Percentiles rank a stretch among this genome's conserved stretches.
Conservation (phyloP, 305 asterid genomes). For the Solanum aculeatissimum region DNA sequence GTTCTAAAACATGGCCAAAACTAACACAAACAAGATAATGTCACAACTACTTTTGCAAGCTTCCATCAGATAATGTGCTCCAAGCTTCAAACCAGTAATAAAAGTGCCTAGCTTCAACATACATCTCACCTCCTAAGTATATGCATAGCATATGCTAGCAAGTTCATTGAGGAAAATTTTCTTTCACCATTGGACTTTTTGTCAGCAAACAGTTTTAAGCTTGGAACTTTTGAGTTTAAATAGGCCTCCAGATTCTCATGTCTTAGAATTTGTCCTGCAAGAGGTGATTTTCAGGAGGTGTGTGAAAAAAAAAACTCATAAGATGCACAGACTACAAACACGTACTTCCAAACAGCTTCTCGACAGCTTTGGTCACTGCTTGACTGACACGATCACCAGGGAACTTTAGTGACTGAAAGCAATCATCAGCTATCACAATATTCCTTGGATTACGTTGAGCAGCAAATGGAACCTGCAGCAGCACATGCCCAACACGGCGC, state of each 20-base stretch:
- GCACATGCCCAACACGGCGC: constrained; percentile 89
- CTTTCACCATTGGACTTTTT: constrained; percentile 50
- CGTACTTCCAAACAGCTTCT: constrained; percentile 89
- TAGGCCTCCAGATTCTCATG: constrained; percentile 73
- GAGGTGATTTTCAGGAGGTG: constrained; percentile 5
- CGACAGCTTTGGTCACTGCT: constrained; percentile 61
- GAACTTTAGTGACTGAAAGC: constrained; percentile 45
- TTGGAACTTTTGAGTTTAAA: constrained; percentile 68
- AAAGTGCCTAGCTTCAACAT: background rate
- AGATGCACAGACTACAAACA: constrained; percentile 1
- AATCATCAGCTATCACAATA: constrained; percentile 75
- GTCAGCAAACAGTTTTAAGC: constrained; percentile 40
- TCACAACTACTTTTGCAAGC: background rate
- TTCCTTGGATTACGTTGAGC: constrained; percentile 75
- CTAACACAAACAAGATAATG: background rate
- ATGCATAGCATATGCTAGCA: constrained; percentile 57
- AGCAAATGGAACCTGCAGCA: constrained; percentile 76
- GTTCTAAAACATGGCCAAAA: background rate
- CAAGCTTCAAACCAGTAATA: background rate
- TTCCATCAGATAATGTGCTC: background rate
- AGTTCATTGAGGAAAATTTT: constrained; percentile 27
- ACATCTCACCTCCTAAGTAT: constrained; percentile 60
- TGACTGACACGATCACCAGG: constrained; percentile 50
- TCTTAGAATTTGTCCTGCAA: constrained; percentile 85
- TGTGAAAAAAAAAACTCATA: background rate